Evolutionary conservation across 208 protist species (phyloP), one percentile per base, ranked within the genome.

Genomic region (Trypanosoma mega): DNA sequence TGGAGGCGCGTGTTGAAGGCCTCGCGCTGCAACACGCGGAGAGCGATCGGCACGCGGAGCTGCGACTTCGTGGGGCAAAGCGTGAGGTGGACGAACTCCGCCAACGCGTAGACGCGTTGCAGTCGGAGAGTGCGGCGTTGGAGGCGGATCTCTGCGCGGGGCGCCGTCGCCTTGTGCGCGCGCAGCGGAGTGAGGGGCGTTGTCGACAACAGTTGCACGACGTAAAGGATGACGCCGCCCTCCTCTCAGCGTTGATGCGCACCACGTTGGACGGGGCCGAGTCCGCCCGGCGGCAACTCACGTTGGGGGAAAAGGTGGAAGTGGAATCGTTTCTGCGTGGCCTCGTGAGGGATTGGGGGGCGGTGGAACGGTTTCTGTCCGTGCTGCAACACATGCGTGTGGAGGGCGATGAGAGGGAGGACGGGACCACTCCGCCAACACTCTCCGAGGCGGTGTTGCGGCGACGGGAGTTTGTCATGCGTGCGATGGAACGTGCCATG

Each of bases 241-340:
- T 94, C 21, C 63, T 94, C 21, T 79, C 84, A 12, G 84, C 89
- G 47, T 57, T 91, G 48, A 51, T 94, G 51, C 72, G 66, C 27
- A 80, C 71, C 21, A 72, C 81, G 0, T 65, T 60, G 3, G 73
- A 68, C 9, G 79, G 81, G 7, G 83, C 82, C 14, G 84, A 90
- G 65, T 63, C 64, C 1, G 60, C 87, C 4, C 54, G 79, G 18
- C 53, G 61, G 43, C 39, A 45, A 24, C 23, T 73, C 7, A n/a
- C 29, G 26, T n/a, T 31, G 14, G 2, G 53, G 14, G 21, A 48
- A 33, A 53, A 43, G n/a, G 18, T 24, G 37, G 46, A 26, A n/a
- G 14, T 60, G 24, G 50, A 66, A 27, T 7, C 21, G 12, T 94
- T 94, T 76, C 78, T 83, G 0, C 77, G 80, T 67, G 71, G 78